Base-by-base conservation (phyloP, 306 rosid genomes). In the Cicer judaicum region DNA sequence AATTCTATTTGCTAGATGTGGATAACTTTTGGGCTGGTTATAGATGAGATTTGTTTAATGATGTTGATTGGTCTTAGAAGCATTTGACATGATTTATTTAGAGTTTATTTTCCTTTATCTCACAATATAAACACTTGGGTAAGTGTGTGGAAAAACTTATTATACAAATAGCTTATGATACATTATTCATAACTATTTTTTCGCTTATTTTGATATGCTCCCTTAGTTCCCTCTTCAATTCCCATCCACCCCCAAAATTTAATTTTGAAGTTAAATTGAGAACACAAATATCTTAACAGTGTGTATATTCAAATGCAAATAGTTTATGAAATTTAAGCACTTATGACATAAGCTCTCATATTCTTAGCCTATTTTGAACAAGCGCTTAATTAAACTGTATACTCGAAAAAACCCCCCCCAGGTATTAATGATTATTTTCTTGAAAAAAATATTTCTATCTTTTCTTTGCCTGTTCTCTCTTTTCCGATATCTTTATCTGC, bases 1-100 rank as follows among this genome's bases (percentile, higher is more conserved):
- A 56, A 57, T 47, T 72, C 49, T 49, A 53, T 68, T 43, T 40
- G 6, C 34, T 48, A 39, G 75, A 67, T 60, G 60, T 77, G 55
- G 40, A 72, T 47, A 41, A 13, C 62, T 49, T 61, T 12, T 67
- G 54, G 55, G 36, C 53, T 54, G 59, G 42, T 73, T 73, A 53
- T 50, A 24, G 49, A 43, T 61, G 66, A 57, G 40, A 9, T 59
- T 16, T 14, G 40, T 62, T 54, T 49, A 6, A 65, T 18, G 76
- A 55, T 42, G 49, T 43, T 59, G 19, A 49, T 44, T 68, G 53
- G 21, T 18, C 57, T 72, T 34, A 16, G 55, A 49, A 7, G 18
- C 8, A 2, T 13, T 49, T 49, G 16, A 49, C 13, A n/a, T 18
- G 5, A 7, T n/a, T 49, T 49, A n/a, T 49, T 16, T 13, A 4